phyloP scores from a whole-genome alignment of 768 basidiomycete genomes.

The Imleria badia region DNA sequence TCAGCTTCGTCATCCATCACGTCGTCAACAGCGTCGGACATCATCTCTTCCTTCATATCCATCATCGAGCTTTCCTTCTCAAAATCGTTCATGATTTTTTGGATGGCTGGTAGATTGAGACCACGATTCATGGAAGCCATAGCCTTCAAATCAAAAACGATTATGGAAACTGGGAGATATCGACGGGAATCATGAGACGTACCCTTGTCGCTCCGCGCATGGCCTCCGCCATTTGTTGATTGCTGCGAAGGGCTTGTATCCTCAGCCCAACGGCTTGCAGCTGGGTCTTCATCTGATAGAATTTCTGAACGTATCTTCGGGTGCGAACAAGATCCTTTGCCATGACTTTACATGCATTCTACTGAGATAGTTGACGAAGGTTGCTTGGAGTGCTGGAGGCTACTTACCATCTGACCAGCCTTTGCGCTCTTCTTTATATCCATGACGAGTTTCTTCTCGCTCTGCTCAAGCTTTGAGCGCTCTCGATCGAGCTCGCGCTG shows the following conservation, averaged over 20 bases:
- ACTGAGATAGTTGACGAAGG: constrained; percentile 23
- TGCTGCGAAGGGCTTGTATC: constrained; percentile 94
- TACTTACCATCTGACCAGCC: constrained; percentile 83
- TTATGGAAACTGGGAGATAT: neutral
- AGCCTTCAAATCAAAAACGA: constrained; percentile 52
- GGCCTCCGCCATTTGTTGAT: constrained; percentile 99
- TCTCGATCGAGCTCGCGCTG: constrained; percentile 98
- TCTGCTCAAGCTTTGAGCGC: constrained; percentile 87
- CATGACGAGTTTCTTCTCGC: constrained; percentile 93
- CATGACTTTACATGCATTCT: constrained; percentile 99
- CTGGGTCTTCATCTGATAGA: constrained; percentile 98
- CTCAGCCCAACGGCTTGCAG: constrained; percentile 93
- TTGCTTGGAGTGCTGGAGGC: constrained; percentile 1
- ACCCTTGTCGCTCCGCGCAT: constrained; percentile 98
- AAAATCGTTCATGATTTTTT: constrained; percentile 97
- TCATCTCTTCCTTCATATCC: constrained; percentile 99
- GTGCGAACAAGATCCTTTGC: constrained; percentile 98
- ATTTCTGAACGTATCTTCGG: constrained; percentile 93
- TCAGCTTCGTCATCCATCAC: constrained; percentile 92
- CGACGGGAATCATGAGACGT: constrained; percentile 30
- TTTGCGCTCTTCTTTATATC: constrained; percentile 98
- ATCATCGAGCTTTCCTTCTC: constrained; percentile 96
- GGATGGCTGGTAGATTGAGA: constrained; percentile 91
- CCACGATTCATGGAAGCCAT: constrained; percentile 98
- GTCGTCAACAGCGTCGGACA: constrained; percentile 97